Percentiles rank a stretch among this genome's conserved stretches.
Evolutionary conservation across 1,284 basidiomycete species (phyloP).

Genomic region (Earliella scabrosa): DNA sequence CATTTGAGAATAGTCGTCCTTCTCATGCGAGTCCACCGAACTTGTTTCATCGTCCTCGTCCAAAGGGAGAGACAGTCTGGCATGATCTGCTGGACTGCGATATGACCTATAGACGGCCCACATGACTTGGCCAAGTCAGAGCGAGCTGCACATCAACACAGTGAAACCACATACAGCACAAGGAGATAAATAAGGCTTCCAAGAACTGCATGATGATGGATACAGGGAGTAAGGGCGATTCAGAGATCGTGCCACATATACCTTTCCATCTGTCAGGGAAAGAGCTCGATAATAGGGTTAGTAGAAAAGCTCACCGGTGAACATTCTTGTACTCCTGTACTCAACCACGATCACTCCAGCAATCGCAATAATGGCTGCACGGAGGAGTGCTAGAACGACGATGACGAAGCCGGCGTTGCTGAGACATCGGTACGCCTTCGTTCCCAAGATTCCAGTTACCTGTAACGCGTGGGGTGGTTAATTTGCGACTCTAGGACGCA

Average conservation of each 20-base stretch:
- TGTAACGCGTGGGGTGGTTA: conserved; percentile 35
- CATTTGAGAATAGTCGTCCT: conserved; percentile 30
- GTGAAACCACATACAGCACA: conserved; percentile 54
- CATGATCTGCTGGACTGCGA: conserved; percentile 52
- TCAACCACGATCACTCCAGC: conserved; percentile 47
- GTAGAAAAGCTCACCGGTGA: conserved; percentile 46
- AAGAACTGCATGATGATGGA: conserved; percentile 54
- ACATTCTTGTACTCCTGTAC: conserved; percentile 43
- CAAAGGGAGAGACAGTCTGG: conserved; percentile 55
- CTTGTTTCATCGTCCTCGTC: conserved; percentile 41
- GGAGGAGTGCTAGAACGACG: conserved; percentile 44
- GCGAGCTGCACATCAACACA: background rate
- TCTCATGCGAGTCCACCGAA: conserved; percentile 34
- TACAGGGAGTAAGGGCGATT: conserved; percentile 43
- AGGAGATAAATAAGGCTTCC: conserved; percentile 61
- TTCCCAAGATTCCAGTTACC: conserved; percentile 66
- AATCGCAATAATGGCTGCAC: conserved; percentile 44
- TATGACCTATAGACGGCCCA: conserved; percentile 61
- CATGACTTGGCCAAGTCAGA: conserved; percentile 51
- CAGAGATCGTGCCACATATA: conserved; percentile 22
- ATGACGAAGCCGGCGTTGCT: conserved; percentile 59
- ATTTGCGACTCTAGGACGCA: background rate
- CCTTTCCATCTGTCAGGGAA: conserved; percentile 16
- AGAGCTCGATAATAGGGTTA: background rate
- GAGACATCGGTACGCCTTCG: conserved; percentile 70